Conservation (phyloP, 2,329 filamentous ascomycete species). For the Macrophomina pseudophaseolina region DNA sequence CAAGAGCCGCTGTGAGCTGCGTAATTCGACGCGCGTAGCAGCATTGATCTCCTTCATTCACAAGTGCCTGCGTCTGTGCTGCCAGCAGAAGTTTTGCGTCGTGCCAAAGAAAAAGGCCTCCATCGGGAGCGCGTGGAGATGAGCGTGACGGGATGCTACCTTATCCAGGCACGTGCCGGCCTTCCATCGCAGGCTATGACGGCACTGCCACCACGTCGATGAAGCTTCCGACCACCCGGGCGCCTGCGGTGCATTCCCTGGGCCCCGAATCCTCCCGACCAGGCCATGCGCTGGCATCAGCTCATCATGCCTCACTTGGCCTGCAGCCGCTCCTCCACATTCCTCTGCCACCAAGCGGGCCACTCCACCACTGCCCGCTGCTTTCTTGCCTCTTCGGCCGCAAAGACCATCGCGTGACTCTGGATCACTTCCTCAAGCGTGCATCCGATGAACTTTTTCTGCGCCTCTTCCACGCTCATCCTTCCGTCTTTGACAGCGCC, state of each 20-base stretch:
- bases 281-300: constrained; percentile 6
- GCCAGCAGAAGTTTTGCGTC: neutral
- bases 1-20: neutral
- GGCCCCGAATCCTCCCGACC: constrained; percentile 6
- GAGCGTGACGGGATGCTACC: neutral
- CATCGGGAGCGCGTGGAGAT: neutral
- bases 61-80: constrained; percentile 9
- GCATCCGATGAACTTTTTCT: constrained; percentile 78
- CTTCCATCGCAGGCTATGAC: neutral
- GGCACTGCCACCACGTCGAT: neutral
- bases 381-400: constrained; percentile 83
- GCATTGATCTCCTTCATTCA: constrained; percentile 4
- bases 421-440: constrained; percentile 84
- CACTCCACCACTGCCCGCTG: constrained; percentile 75
- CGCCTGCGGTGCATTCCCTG: neutral
- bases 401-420: constrained; percentile 92
- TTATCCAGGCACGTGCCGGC: neutral
- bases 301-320: constrained; percentile 2
- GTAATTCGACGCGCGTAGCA: constrained; percentile 15
- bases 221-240: constrained; percentile 2
- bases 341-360: constrained; percentile 71
- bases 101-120: neutral
- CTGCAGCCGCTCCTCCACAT: constrained; percentile 16
- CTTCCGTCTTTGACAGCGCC: constrained; percentile 75
- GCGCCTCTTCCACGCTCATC: constrained; percentile 71